Evolutionary conservation across 208 protist genomes (phyloP).

Genomic region (Trypanosomatidae sp.): DNA sequence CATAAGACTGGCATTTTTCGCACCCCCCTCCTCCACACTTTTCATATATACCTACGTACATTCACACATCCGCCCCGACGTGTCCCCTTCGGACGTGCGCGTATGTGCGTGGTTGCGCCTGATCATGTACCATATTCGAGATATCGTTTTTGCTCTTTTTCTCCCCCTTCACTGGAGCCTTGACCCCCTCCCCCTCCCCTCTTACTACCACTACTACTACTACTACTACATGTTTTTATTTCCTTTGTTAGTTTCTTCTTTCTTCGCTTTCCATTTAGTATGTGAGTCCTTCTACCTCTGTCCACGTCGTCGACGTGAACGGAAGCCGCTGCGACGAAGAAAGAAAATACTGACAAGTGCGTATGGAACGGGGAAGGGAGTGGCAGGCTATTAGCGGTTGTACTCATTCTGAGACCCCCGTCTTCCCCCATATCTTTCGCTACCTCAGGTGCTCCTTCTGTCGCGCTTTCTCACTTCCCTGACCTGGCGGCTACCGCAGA

Average conservation of each 20-base stretch:
- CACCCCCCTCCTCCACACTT: background rate
- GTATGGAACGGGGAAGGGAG: background rate
- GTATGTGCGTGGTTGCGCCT: background rate
- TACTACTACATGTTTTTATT: background rate
- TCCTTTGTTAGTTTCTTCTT: background rate
- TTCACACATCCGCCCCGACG: background rate
- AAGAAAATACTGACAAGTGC: background rate
- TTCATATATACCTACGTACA: background rate
- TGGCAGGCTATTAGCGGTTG: background rate
- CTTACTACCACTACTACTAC: background rate
- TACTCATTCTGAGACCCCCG: background rate
- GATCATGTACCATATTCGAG: background rate
- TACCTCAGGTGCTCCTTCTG: background rate
- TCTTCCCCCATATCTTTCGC: background rate
- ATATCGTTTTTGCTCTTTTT: background rate
- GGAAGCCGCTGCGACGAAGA: background rate
- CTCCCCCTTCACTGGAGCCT: background rate
- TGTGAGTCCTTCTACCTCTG: background rate
- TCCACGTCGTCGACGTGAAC: background rate
- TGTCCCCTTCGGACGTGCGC: background rate
- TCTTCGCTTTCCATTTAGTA: background rate
- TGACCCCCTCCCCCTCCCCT: background rate
- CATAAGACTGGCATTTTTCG: background rate
- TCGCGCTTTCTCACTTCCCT: background rate
- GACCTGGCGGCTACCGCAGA: background rate